Conservation (phyloP, 768 basidiomycete species). For the Termitomyces sp. region DNA sequence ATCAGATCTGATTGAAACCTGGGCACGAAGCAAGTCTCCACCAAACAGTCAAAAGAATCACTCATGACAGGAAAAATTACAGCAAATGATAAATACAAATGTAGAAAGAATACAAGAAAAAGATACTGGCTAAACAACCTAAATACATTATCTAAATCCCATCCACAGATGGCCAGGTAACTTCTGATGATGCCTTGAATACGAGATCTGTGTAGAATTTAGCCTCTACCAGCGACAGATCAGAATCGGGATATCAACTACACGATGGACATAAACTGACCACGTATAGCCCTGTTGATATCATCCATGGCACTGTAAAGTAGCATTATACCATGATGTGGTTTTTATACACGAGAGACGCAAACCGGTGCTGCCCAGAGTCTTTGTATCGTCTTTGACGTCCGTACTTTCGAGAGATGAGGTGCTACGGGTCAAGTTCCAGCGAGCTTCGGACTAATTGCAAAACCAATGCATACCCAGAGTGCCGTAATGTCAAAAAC, state of each 20-base stretch:
- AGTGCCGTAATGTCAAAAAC: slow-evolving; percentile 3
- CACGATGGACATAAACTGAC: background rate
- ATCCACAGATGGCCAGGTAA: background rate
- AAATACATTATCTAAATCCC: background rate
- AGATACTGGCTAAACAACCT: background rate
- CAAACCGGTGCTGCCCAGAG: background rate
- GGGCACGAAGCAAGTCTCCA: too few relatives aligned
- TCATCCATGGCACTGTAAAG: background rate
- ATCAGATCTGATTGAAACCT: slow-evolving; percentile 13
- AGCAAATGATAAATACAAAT: background rate
- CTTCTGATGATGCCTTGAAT: background rate
- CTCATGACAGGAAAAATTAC: background rate
- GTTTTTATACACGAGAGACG: background rate
- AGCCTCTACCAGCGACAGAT: background rate
- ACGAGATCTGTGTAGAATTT: background rate
- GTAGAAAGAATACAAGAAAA: background rate
- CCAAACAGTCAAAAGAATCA: too few relatives aligned
- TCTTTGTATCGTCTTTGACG: background rate
- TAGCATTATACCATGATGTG: background rate
- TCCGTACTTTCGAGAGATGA: background rate
- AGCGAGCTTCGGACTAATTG: background rate
- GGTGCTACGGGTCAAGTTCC: background rate
- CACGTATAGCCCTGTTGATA: background rate
- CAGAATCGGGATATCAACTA: background rate
- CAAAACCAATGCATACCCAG: background rate